Evolutionary conservation across 1,139 yeast species (phyloP).

Genomic region (Scheffersomyces cryptocercus): DNA sequence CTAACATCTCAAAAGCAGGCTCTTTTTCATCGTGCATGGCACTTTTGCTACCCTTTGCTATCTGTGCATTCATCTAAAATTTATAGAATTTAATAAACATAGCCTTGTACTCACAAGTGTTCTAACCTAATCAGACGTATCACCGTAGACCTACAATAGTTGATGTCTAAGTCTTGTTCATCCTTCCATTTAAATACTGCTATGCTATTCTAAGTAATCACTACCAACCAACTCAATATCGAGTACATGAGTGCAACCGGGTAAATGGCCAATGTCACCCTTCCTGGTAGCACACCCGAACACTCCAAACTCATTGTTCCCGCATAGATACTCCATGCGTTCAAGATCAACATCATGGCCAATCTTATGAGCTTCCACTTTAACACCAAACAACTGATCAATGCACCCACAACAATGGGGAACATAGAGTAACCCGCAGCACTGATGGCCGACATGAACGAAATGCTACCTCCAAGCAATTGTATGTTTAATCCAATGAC

Average conservation of each 20-base stretch:
- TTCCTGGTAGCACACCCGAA: slow-evolving; percentile 67
- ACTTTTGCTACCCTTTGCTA: too few relatives aligned
- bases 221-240: slow-evolving; percentile 75
- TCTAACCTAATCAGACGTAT: too few relatives aligned
- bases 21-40: too few relatives aligned
- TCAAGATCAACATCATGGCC: slow-evolving; percentile 51
- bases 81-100: too few relatives aligned
- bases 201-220: slow-evolving; percentile 51
- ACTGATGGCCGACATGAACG: slow-evolving; percentile 77
- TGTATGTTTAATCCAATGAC: slow-evolving; percentile 69
- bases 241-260: slow-evolving; percentile 79
- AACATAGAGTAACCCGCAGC: slow-evolving; percentile 82
- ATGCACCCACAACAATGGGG: slow-evolving; percentile 69
- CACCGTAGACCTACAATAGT: too few relatives aligned
- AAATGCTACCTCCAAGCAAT: slow-evolving; percentile 69
- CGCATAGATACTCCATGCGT: slow-evolving; percentile 75
- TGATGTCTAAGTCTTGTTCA: too few relatives aligned
- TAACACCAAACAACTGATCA: slow-evolving; percentile 56
- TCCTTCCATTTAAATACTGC: too few relatives aligned
- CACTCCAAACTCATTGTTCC: slow-evolving; percentile 65
- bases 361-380: slow-evolving; percentile 57
- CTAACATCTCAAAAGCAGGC: too few relatives aligned
- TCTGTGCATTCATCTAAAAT: too few relatives aligned
- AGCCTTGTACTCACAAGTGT: too few relatives aligned
- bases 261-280: slow-evolving; percentile 72